Conservation (phyloP, 2,329 filamentous ascomycete species). For the Grosmannia serpens region DNA sequence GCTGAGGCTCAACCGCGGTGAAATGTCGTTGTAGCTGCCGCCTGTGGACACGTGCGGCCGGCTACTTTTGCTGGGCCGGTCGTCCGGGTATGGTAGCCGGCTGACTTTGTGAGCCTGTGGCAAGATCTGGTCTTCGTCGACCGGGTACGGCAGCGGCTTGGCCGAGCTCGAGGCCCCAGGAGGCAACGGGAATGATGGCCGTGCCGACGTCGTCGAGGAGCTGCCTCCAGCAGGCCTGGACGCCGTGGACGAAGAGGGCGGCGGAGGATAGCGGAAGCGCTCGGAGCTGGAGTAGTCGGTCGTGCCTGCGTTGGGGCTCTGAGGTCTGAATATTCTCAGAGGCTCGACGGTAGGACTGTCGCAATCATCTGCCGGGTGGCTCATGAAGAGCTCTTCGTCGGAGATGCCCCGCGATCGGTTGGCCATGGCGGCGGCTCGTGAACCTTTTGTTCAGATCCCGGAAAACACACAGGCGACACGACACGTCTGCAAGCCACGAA, state of each 20-base stretch:
- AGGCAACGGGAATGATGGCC: slow-evolving; percentile 51
- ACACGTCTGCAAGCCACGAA: neutral
- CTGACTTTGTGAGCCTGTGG: slow-evolving; percentile 27
- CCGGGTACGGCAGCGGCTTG: slow-evolving; percentile 58
- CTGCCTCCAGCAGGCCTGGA: slow-evolving; percentile 12
- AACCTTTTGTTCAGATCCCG: neutral
- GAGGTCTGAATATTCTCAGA: slow-evolving; percentile 72
- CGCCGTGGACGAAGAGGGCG: slow-evolving; percentile 30
- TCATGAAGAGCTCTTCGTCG: slow-evolving; percentile 77
- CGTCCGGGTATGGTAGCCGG: slow-evolving; percentile 32
- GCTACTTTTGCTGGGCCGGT: slow-evolving; percentile 22
- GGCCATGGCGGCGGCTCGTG: slow-evolving; percentile 22
- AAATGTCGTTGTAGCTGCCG: slow-evolving; percentile 35
- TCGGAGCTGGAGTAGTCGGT: slow-evolving; percentile 22
- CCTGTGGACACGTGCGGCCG: slow-evolving; percentile 22
- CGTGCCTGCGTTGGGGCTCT: slow-evolving; percentile 43
- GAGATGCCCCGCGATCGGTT: slow-evolving; percentile 51
- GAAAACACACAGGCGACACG: neutral
- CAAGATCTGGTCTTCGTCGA: slow-evolving; percentile 46
- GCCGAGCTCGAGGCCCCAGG: slow-evolving; percentile 62
- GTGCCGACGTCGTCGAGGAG: slow-evolving; percentile 31
- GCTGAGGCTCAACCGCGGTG: slow-evolving; percentile 42
- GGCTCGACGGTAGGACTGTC: slow-evolving; percentile 76
- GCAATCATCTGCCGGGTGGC: slow-evolving; percentile 33
- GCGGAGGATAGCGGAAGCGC: slow-evolving; percentile 40